These are phyloP conservation scores for Acacia melanoxylon DNA, from an alignment of 306 rosid genomes.

Conservation along the genomic window DNA sequence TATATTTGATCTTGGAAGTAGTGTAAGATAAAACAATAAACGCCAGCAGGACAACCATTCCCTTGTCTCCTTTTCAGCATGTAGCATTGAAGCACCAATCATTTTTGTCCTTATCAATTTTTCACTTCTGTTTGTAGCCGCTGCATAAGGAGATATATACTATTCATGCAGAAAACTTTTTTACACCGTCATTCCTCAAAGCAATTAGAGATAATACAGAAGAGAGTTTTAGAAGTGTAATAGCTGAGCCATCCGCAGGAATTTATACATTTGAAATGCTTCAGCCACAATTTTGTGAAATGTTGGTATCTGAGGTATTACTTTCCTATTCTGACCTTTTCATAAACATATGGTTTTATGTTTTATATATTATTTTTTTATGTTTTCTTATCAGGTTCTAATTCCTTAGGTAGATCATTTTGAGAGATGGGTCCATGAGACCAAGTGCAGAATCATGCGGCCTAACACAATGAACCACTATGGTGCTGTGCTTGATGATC, in stretches of 20 bases:
- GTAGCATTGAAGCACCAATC: slow-evolving; percentile 12
- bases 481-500: slow-evolving; percentile 96
- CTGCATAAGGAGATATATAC: slow-evolving; percentile 67
- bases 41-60: slow-evolving; percentile 2
- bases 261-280: slow-evolving; percentile 84
- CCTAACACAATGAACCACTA: slow-evolving; percentile 90
- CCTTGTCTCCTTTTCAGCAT: slow-evolving; percentile 27
- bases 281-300: slow-evolving; percentile 77
- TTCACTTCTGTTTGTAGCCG: slow-evolving; percentile 58
- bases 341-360: slow-evolving; percentile 18
- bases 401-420: slow-evolving; percentile 85
- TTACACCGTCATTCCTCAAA: slow-evolving; percentile 84
- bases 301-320: slow-evolving; percentile 84
- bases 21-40: slow-evolving; percentile 16
- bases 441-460: slow-evolving; percentile 81
- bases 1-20: slow-evolving; percentile 11
- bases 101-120: slow-evolving; percentile 12
- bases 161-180: slow-evolving; percentile 67
- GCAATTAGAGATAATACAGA: slow-evolving; percentile 71
- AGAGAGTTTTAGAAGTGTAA: slow-evolving; percentile 65
- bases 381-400: slow-evolving; percentile 64
- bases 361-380: slow-evolving; percentile 33
- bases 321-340: slow-evolving; percentile 34
- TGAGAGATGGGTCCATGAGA: slow-evolving; percentile 83
- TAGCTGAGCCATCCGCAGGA: slow-evolving; percentile 65